Base-by-base conservation (phyloP, 257 asterid genomes). In the Lycium barbarum region DNA sequence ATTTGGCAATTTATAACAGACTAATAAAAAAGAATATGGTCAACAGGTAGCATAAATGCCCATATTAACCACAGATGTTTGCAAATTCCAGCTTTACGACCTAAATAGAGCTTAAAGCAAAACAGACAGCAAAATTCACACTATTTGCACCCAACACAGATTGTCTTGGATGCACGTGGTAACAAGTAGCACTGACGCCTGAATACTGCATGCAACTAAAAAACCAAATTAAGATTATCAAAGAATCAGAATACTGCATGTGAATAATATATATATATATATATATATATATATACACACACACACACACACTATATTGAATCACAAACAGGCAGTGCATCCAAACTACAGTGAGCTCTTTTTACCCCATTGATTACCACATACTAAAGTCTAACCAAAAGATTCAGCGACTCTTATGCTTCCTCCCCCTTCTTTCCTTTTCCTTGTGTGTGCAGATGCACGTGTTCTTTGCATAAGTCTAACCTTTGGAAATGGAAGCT, bases 401-500 rank as follows among this genome's bases (percentile, higher is more conserved):
- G 82, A 76, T 51, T 51, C 40, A 49, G 82, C 51, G 2, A 51
- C 5, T 76, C 47, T 76, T 53, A 7, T 14, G 63, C 65, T 51
- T 53, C 63, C 82, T 26, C 26, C 54, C 78, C 14, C 82, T 76
- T 51, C 38, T 53, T 12, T 76, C 9, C 15, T 13, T 13, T 76
- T 13, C 22, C 45, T 53, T 53, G 49, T 53, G 63, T 22, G 65
- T 1, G 62, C 33, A 26, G 14, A 33, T 74, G 82, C 65, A 51
- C 26, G 17, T 78, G 33, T 33, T 78, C 49, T 53, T 78, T 15
- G 49, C 5, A 33, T 54, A 62, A 85, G 35, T 76, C 62, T 57
- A 73, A 93, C 97, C 97, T 92, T 89, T 89, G 87, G 95, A 63
- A 81, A 80, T 73, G 86, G 63, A 1, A 35, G 83, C 83, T 65